Conservation (phyloP, 805 yeast species). For the Candida patagonica region DNA sequence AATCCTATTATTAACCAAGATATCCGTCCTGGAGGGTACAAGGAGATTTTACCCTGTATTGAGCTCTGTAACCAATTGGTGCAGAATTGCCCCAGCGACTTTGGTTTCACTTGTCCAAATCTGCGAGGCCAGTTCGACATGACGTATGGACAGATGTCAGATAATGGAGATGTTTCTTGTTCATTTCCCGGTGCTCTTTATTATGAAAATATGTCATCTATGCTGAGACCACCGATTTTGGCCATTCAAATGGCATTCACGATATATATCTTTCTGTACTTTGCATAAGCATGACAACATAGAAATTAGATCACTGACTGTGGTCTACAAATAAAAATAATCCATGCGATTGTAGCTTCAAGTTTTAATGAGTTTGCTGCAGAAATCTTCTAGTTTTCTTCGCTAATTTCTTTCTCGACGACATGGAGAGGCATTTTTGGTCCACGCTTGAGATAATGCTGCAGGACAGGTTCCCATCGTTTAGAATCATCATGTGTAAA, state of each 20-base stretch:
- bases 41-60: slow-evolving; percentile 80
- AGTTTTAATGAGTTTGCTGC: no score
- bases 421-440: neutral
- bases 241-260: neutral
- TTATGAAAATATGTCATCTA: slow-evolving; percentile 5
- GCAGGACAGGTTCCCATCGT: slow-evolving; percentile 42
- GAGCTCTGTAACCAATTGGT: slow-evolving; percentile 72
- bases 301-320: no score
- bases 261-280: neutral
- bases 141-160: slow-evolving; percentile 23
- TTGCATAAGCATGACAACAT: no score
- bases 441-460: slow-evolving; percentile 5
- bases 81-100: slow-evolving; percentile 71
- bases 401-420: neutral
- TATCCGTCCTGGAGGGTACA: slow-evolving; percentile 53
- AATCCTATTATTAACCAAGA: slow-evolving; percentile 46
- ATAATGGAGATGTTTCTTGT: slow-evolving; percentile 28
- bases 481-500: slow-evolving; percentile 48
- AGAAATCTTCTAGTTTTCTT: slow-evolving; percentile 3
- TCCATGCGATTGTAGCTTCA: no score
- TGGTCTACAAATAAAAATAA: no score
- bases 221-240: neutral
- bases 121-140: slow-evolving; percentile 10
- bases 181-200: slow-evolving; percentile 31
- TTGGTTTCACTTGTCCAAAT: slow-evolving; percentile 71